Evolutionary conservation across 208 protist species (phyloP).

Genomic region (Crithidia sp.): DNA sequence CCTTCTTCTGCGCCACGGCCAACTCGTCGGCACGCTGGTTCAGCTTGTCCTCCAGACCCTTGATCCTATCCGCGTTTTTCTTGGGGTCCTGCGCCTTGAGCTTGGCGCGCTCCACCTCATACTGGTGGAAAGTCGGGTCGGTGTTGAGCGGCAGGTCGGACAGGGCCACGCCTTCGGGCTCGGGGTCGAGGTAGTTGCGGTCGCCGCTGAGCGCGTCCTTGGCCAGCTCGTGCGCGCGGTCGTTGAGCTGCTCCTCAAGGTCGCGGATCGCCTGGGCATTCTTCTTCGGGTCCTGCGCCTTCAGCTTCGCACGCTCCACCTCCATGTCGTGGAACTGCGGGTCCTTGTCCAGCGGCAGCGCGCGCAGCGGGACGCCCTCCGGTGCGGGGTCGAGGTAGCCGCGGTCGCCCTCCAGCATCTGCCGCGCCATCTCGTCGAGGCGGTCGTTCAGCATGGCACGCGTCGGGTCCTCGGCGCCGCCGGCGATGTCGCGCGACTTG

Average conservation of each 20-base stretch:
- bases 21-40: slow-evolving; percentile 70
- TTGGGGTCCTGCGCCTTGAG: slow-evolving; percentile 68
- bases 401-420: slow-evolving; percentile 60
- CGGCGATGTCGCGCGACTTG: slow-evolving; percentile 38
- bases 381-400: slow-evolving; percentile 65
- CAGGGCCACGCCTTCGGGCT: slow-evolving; percentile 73
- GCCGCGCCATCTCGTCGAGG: slow-evolving; percentile 61
- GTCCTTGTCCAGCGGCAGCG: slow-evolving; percentile 70
- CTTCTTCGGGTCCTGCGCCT: slow-evolving; percentile 49
- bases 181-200: slow-evolving; percentile 67
- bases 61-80: slow-evolving; percentile 56
- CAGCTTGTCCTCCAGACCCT: slow-evolving; percentile 63
- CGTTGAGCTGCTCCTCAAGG: slow-evolving; percentile 64
- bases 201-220: slow-evolving; percentile 54
- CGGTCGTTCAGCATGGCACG: slow-evolving; percentile 57
- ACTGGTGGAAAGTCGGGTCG: slow-evolving; percentile 57
- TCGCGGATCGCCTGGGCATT: slow-evolving; percentile 61
- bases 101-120: slow-evolving; percentile 79
- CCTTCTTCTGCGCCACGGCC: slow-evolving; percentile 52
- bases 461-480: slow-evolving; percentile 17
- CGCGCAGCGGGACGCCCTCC: slow-evolving; percentile 65
- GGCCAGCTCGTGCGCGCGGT: slow-evolving; percentile 72
- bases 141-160: slow-evolving; percentile 67
- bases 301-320: slow-evolving; percentile 63
- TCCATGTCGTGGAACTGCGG: slow-evolving; percentile 75